Percentiles rank a stretch among this genome's conserved stretches.
phyloP scores from a whole-genome alignment of 2,329 filamentous ascomycete species.

The Botrytis byssoidea region DNA sequence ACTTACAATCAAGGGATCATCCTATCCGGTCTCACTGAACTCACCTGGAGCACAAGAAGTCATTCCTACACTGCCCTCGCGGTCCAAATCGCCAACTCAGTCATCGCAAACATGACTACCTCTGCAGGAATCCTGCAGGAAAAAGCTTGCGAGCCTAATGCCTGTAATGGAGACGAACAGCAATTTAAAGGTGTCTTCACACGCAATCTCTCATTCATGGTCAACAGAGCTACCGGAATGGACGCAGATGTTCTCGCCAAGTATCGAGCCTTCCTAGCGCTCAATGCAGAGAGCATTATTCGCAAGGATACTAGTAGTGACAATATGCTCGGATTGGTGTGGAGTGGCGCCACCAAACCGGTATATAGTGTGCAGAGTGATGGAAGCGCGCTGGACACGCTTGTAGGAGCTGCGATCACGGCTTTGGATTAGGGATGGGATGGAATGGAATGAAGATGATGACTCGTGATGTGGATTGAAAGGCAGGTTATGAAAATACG shows the following conservation, averaged over 20 bases:
- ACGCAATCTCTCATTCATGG: conserved; percentile 60
- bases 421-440: background rate
- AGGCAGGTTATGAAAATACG: background rate
- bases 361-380: conserved; percentile 14
- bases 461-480: background rate
- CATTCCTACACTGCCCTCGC: conserved; percentile 47
- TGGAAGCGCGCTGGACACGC: conserved; percentile 18
- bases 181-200: conserved; percentile 74
- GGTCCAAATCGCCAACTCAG: conserved; percentile 53
- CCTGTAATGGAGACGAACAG: conserved; percentile 47
- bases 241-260: background rate
- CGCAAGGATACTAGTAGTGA: background rate
- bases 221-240: conserved; percentile 38
- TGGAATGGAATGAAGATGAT: background rate
- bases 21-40: conserved; percentile 57
- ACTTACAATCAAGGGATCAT: conserved; percentile 63
- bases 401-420: conserved; percentile 14
- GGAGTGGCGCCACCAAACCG: background rate
- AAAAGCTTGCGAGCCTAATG: conserved; percentile 49
- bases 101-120: conserved; percentile 48
- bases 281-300: conserved; percentile 15
- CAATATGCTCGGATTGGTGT: conserved; percentile 18
- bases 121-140: conserved; percentile 52
- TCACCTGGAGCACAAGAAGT: conserved; percentile 50
- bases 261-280: conserved; percentile 5